Conservation (phyloP, 2,329 filamentous ascomycete genomes). For the Claviceps paspali region DNA sequence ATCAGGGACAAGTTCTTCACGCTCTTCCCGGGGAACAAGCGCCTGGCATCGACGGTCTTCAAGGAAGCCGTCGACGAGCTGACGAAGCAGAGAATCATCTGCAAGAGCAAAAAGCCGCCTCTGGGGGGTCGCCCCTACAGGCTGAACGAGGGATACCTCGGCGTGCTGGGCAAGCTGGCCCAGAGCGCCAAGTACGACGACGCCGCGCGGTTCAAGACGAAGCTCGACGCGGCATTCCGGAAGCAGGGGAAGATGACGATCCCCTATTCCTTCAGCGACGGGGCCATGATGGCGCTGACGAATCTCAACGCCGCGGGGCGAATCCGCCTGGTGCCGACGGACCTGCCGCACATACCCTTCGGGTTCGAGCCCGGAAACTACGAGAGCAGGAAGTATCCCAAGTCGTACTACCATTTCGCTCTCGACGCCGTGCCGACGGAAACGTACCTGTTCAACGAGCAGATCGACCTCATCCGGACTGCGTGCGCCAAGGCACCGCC, state of each 20-base stretch:
- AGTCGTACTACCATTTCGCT: conserved; percentile 48
- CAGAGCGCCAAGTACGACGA: conserved; percentile 39
- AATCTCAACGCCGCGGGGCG: conserved; percentile 47
- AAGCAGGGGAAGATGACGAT: conserved; percentile 27
- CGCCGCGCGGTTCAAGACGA: conserved; percentile 43
- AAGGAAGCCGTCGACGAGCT: conserved; percentile 33
- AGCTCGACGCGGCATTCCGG: conserved; percentile 41
- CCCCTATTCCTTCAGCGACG: conserved; percentile 45
- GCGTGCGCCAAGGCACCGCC: conserved; percentile 26
- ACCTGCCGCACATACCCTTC: conserved; percentile 48
- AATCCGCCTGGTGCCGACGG: conserved; percentile 35
- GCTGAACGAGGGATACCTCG: conserved; percentile 43
- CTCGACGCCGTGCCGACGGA: conserved; percentile 49
- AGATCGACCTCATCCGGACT: conserved; percentile 26
- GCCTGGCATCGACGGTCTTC: conserved; percentile 28
- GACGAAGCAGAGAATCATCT: conserved; percentile 37
- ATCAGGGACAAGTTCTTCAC: conserved; percentile 37
- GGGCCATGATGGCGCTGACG: conserved; percentile 49
- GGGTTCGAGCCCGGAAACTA: conserved; percentile 60
- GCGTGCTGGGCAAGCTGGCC: conserved; percentile 40
- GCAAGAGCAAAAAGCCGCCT: conserved; percentile 42
- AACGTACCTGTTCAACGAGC: conserved; percentile 40
- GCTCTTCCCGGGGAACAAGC: conserved; percentile 25
- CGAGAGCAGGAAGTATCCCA: conserved; percentile 52
- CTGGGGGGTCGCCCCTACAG: conserved; percentile 46